Evolutionary conservation across 208 protist species (phyloP).

Genomic region (Acanthamoeba healyi): DNA sequence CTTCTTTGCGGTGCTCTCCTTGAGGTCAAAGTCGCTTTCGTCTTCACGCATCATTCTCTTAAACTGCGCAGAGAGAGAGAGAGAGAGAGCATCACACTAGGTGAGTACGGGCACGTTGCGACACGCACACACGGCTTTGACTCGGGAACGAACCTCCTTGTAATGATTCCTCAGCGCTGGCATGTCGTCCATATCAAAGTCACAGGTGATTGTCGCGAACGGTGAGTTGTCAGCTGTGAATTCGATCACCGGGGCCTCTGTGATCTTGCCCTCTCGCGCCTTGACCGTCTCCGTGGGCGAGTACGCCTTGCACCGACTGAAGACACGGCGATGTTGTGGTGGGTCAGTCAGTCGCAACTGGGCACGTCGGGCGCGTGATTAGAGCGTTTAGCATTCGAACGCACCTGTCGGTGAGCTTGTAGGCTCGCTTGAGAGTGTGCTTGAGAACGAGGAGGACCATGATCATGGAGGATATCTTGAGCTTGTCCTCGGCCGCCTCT

Average conservation of each 20-base stretch:
- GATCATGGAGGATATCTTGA: constrained; percentile 58
- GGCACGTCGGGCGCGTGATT: too few species aligned
- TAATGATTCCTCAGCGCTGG: neutral
- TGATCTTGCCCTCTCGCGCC: constrained; percentile 21
- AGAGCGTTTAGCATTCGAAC: too few species aligned
- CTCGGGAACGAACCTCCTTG: too few species aligned
- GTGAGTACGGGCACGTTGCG: too few species aligned
- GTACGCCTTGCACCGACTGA: constrained; percentile 47
- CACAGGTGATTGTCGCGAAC: neutral
- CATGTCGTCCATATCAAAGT: constrained; percentile 22
- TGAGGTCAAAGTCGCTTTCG: constrained; percentile 62
- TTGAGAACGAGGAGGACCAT: constrained; percentile 65
- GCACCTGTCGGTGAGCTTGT: constrained; percentile 34
- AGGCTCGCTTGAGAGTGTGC: constrained; percentile 45
- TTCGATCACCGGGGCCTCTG: constrained; percentile 9
- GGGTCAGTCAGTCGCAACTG: too few species aligned
- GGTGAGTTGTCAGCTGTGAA: constrained; percentile 45
- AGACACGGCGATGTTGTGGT: too few species aligned
- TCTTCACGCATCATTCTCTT: constrained; percentile 55
- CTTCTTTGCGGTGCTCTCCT: constrained; percentile 16
- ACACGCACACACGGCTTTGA: too few species aligned
- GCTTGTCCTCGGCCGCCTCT: neutral
- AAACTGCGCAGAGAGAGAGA: too few species aligned
- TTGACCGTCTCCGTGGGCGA: constrained; percentile 17
- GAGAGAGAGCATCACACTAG: too few species aligned